Conservation (phyloP, 768 basidiomycete species). For the Tubosaeta sp. region DNA sequence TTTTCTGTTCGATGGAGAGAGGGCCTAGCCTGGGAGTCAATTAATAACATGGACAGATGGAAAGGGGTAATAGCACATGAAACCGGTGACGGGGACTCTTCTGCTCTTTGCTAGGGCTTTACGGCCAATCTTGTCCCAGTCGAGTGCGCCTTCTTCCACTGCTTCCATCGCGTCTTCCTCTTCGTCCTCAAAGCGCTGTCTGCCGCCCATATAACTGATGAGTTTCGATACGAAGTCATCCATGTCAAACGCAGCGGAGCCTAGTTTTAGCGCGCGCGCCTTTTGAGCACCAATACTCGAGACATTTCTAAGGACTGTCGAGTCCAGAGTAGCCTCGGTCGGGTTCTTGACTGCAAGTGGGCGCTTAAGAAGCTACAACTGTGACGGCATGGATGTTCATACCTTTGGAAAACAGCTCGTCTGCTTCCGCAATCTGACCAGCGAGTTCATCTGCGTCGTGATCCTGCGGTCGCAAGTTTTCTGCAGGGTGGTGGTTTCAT, state of each 20-base stretch:
- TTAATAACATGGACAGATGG: constrained; percentile 10
- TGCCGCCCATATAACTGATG: constrained; percentile 72
- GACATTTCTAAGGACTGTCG: constrained; percentile 70
- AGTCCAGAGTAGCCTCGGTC: constrained; percentile 88
- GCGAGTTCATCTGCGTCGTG: constrained; percentile 54
- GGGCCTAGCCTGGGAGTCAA: constrained; percentile 77
- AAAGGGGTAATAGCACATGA: constrained; percentile 56
- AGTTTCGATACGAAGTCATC: constrained; percentile 85
- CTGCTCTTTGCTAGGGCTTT: constrained; percentile 77
- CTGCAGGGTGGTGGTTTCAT: constrained; percentile 23
- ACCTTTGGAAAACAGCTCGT: constrained; percentile 66
- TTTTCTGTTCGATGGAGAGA: constrained; percentile 80
- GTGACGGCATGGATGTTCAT: constrained; percentile 5
- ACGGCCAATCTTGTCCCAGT: constrained; percentile 87
- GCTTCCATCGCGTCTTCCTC: constrained; percentile 54
- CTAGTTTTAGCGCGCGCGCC: constrained; percentile 88
- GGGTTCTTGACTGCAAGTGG: constrained; percentile 63
- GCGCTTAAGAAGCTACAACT: background rate
- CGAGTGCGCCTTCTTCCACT: constrained; percentile 47
- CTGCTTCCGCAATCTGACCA: constrained; percentile 51
- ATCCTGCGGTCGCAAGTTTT: constrained; percentile 50
- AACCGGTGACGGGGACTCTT: constrained; percentile 76
- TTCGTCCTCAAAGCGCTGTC: constrained; percentile 42
- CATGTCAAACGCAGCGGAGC: constrained; percentile 83
- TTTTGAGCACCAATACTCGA: constrained; percentile 79